Evolutionary conservation across 2,329 filamentous ascomycete species (phyloP), one percentile per base, ranked within the genome.

Genomic region (Rosellinia necatrix): DNA sequence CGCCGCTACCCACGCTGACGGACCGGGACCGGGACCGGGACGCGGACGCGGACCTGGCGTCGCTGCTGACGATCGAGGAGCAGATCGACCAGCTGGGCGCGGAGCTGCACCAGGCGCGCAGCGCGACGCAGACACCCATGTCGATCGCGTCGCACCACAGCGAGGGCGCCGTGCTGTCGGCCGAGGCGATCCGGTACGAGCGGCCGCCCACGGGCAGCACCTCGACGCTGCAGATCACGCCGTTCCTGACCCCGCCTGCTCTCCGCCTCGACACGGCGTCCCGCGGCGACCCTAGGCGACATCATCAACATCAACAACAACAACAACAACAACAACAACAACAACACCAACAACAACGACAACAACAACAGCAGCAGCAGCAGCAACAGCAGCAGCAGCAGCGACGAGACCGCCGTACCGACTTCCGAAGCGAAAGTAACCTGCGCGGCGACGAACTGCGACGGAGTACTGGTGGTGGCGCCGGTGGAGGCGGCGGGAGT

Each of bases 151-250:
- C 62, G 2, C 70, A 76, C 24, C 72, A 76, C 44, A 78, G 65
- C 49, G 67, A 71, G 19, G 62, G 57, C 3, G 65, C 66, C 4
- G 59, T 70, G 8, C 41, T 64, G 9, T 66, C 75, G 17, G 81
- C 80, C 3, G 74, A 82, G 66, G 77, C 74, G n/a, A 72, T 82
- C 47, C 64, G 59, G 44, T 60, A 71, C 27, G 68, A 71, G 60
- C 64, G 68, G 2, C 56, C 51, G 2, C 38, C 53, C 2, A 19
- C 41, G 1, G 57, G 51, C 6, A 60, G 48, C 27, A 51, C 57
- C 2, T 54, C 53, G 2, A 60, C 57, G 12, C 47, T 62, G 3
- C 59, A 57, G 13, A 58, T 60, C 47, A 58, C 57, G 1, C 47
- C 59, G 6, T 21, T 38, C n/a, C 21, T 35, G 3, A 76, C 30